A percentile compares a stretch with the other conserved stretches of the same genome.
Conservation (phyloP, 768 basidiomycete genomes). For the Lactarius pseudohatsudake region DNA sequence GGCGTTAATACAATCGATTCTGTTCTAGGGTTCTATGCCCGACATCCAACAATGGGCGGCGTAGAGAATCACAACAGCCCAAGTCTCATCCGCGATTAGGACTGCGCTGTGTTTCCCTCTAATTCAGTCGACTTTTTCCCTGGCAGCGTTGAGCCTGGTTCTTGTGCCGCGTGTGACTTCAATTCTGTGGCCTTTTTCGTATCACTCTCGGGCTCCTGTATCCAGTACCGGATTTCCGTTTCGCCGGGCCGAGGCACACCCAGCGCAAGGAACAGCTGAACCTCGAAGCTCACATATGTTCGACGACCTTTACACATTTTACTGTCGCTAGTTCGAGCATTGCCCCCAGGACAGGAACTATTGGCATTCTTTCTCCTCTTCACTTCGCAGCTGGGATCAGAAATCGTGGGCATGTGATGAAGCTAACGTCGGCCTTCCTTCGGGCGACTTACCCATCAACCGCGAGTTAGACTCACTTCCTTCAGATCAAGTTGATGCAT, state of each 20-base stretch:
- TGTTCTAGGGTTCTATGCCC: constrained; percentile 20
- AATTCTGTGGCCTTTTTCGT: too few species aligned
- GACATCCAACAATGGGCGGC: constrained; percentile 11
- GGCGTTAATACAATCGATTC: constrained; percentile 6
- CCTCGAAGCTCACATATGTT: constrained; percentile 27
- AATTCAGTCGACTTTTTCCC: constrained; percentile 20
- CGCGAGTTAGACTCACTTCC: constrained; percentile 13
- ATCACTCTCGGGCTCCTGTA: too few species aligned
- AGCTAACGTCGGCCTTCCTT: constrained; percentile 8
- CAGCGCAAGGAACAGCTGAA: constrained; percentile 26
- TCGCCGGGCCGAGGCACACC: constrained; percentile 1
- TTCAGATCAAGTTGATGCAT: constrained; percentile 19
- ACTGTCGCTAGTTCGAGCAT: constrained; percentile 18
- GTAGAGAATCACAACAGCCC: constrained; percentile 13
- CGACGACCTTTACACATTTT: constrained; percentile 17
- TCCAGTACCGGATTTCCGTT: too few species aligned
- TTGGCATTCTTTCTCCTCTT: constrained; percentile 23
- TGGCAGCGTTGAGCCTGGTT: constrained; percentile 16
- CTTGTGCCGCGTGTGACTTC: too few species aligned
- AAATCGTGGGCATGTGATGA: constrained; percentile 10
- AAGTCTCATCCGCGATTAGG: constrained; percentile 13
- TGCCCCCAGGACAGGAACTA: constrained; percentile 2
- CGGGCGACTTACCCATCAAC: constrained; percentile 12
- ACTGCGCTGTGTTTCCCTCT: constrained; percentile 9
- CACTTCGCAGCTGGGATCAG: constrained; percentile 8